Conservation (phyloP, 495 filamentous ascomycete species). For the Lasiosphaeria miniovina region DNA sequence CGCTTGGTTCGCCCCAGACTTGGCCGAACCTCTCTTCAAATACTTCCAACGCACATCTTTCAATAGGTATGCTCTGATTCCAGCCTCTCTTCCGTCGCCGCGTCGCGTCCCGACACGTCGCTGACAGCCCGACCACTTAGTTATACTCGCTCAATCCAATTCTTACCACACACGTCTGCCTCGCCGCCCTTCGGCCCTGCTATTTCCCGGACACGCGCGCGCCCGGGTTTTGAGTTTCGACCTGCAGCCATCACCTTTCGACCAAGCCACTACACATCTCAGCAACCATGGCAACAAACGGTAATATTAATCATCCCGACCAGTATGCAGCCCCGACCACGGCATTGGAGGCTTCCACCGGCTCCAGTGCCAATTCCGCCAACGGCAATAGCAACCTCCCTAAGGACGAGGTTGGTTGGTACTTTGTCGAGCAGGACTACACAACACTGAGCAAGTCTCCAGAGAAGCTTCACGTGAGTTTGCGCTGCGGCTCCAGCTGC, state of each 20-base stretch:
- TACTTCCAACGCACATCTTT: no score
- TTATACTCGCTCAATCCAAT: neutral
- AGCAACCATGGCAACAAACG: conserved; percentile 51
- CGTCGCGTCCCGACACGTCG: no score
- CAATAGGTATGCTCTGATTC: no score
- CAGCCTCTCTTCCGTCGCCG: no score
- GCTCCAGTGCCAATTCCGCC: conserved; percentile 5
- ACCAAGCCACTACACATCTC: conserved; percentile 1
- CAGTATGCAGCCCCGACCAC: conserved; percentile 33
- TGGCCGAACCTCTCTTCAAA: no score
- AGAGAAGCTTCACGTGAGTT: conserved; percentile 83
- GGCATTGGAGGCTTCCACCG: conserved; percentile 20
- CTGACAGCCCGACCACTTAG: neutral
- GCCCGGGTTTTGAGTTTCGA: conserved; percentile 11
- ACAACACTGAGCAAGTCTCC: conserved; percentile 92
- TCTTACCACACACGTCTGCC: neutral
- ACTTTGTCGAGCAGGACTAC: conserved; percentile 99
- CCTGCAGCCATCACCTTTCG: conserved; percentile 5
- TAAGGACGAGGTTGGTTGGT: conserved; percentile 96
- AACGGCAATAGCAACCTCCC: conserved; percentile 32
- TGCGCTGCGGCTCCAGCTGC: conserved; percentile 1
- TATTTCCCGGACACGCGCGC: conserved; percentile 15
- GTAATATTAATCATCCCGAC: conserved; percentile 35
- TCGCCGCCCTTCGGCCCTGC: neutral
- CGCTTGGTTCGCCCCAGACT: no score